These are phyloP conservation scores for Turnera subulata DNA, from an alignment of 345 rosid species.

Conservation along the genomic window DNA sequence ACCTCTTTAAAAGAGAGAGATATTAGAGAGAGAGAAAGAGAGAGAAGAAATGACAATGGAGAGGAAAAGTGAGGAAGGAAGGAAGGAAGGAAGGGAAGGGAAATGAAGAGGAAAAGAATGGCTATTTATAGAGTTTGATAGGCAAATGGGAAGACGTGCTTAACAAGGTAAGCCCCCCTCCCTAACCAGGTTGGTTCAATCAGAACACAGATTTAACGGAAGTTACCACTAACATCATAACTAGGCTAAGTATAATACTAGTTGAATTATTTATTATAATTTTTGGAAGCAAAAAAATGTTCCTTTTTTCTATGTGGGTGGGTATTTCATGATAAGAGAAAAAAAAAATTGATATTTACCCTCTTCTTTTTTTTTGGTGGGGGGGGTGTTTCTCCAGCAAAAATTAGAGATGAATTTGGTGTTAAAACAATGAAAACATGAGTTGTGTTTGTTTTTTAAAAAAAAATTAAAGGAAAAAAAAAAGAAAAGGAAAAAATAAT, in stretches of 20 bases:
- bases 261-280: neutral
- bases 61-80: no score
- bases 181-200: conserved; percentile 23
- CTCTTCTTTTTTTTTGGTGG: no score
- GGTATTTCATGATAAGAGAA: no score
- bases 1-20: neutral
- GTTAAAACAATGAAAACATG: neutral
- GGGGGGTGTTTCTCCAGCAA: no score
- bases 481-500: neutral
- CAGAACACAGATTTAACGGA: conserved; percentile 7
- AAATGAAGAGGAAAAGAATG: conserved; percentile 15
- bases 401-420: neutral
- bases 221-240: no score
- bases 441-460: neutral
- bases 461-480: neutral
- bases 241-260: no score
- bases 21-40: conserved; percentile 3
- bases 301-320: no score
- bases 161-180: conserved; percentile 46
- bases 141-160: conserved; percentile 49
- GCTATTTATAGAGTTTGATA: conserved; percentile 57
- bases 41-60: conserved; percentile 3
- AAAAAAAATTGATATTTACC: neutral
- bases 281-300: neutral
- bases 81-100: conserved; percentile 26